Base-by-base conservation (phyloP, 169 alveolate species). In the Cryptosporidium canis region DNA sequence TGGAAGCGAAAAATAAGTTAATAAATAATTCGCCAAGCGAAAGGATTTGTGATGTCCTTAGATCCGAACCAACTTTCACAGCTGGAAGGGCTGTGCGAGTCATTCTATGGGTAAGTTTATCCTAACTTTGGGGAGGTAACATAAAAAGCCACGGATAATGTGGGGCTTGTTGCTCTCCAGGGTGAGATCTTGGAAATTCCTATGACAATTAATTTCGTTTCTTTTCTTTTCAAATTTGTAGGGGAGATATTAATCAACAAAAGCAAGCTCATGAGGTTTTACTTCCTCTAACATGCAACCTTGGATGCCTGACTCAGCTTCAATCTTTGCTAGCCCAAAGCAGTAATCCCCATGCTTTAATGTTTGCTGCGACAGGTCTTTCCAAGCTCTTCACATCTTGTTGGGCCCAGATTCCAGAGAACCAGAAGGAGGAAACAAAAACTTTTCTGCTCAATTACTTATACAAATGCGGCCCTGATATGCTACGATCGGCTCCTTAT, bases 211-310 rank as follows among this genome's bases (percentile, higher is more conserved):
- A 48, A 55, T 67, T 70, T 16, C 16, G 24, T 21, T 35, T 51
- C 48, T 48, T 0, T 16, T 33, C n/a, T 55, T 39, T 33, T 7
- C 12, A 8, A 29, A 61, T 4, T 61, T 61, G 47, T 29, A 77
- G 96, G 90, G 96, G 96, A 27, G 95, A 94, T 83, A 92, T 91
- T 39, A 91, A 82, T 72, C 96, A 95, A 67, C 98, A 95, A 77
- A 93, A 94, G 45, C 95, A 95, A 72, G 98, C 98, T 48, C 98
- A 96, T 90, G 93, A 94, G 83, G 96, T 95, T 63, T 93, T 96
- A 70, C 93, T 96, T 66, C 98, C 98, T 37, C 72, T 96, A 70
- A 95, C 95, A 56, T 92, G 95, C 85, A 94, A 94, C 85, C 94
- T 92, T 71, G 93, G 92, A 56, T 93, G 94, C 63, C 91, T 94